These are phyloP conservation scores for Paxillus involutus DNA, from an alignment of 768 basidiomycete genomes.

Conservation along the genomic window DNA sequence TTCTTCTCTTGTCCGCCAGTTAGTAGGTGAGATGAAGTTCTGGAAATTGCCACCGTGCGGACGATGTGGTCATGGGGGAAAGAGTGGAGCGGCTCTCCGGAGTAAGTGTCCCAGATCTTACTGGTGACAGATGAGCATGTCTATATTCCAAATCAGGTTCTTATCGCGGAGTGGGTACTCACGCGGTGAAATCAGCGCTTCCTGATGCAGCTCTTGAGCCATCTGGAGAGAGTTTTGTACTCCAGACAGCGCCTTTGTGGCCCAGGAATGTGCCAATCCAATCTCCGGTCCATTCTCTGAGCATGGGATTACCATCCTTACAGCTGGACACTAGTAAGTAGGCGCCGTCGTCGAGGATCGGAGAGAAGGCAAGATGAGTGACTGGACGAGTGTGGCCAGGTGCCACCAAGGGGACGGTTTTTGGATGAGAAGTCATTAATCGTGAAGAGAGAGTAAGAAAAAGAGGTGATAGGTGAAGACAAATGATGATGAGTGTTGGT, in stretches of 20 bases:
- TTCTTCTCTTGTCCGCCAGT: conserved; percentile 98
- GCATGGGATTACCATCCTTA: conserved; percentile 98
- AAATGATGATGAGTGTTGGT: background rate
- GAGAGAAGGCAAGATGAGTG: conserved; percentile 91
- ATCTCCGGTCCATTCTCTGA: conserved; percentile 96
- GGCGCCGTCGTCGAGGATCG: conserved; percentile 78
- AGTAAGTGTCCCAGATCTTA: conserved; percentile 95
- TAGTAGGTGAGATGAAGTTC: conserved; percentile 64
- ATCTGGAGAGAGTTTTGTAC: conserved; percentile 87
- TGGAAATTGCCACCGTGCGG: conserved; percentile 87
- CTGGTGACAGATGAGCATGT: conserved; percentile 39
- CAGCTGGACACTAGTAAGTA: conserved; percentile 94
- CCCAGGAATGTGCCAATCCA: conserved; percentile 95
- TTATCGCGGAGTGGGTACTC: conserved; percentile 31
- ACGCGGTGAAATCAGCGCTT: conserved; percentile 98
- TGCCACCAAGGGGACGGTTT: conserved; percentile 78
- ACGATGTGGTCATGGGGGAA: conserved; percentile 99
- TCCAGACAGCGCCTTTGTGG: conserved; percentile 96
- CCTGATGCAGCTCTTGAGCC: conserved; percentile 86
- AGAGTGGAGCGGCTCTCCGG: conserved; percentile 86
- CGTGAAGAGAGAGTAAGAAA: conserved; percentile 19
- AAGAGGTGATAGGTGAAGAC: background rate
- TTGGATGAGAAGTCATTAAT: conserved; percentile 63
- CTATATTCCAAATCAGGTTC: conserved; percentile 3
- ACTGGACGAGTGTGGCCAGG: conserved; percentile 87